These are phyloP conservation scores for Lactifluus echinatus DNA, from an alignment of 768 basidiomycete genomes.

Conservation along the genomic window DNA sequence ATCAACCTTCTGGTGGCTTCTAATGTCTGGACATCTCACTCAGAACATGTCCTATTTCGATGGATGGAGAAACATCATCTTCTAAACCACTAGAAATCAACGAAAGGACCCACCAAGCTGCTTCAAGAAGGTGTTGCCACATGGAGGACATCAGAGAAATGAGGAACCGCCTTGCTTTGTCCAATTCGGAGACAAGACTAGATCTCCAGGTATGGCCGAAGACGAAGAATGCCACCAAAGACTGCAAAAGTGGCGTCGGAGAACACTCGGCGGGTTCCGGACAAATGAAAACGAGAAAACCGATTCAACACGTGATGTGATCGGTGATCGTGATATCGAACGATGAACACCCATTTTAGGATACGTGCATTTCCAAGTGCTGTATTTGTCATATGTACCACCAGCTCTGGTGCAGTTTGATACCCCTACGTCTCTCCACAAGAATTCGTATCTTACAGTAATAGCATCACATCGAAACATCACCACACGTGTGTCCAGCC, in stretches of 20 bases:
- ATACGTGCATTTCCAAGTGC: no score
- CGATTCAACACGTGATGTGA: background rate
- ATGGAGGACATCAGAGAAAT: background rate
- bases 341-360: background rate
- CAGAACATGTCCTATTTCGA: background rate
- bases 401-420: no score
- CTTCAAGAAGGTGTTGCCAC: background rate
- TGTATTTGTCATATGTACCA: no score
- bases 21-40: background rate
- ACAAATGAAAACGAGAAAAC: background rate
- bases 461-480: no score
- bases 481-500: no score
- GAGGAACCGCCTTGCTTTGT: background rate
- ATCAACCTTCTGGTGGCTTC: background rate
- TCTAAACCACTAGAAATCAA: background rate
- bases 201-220: background rate
- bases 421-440: no score
- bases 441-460: no score
- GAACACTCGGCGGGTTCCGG: fast-evolving
- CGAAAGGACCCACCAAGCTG: background rate
- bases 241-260: no score
- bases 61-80: background rate
- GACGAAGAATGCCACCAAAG: background rate
- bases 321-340: background rate
- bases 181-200: background rate